Evolutionary conservation across 23 red algal genomes (phyloP), one percentile per base, ranked within the genome.

Genomic region (Gracilaria gracilis): DNA sequence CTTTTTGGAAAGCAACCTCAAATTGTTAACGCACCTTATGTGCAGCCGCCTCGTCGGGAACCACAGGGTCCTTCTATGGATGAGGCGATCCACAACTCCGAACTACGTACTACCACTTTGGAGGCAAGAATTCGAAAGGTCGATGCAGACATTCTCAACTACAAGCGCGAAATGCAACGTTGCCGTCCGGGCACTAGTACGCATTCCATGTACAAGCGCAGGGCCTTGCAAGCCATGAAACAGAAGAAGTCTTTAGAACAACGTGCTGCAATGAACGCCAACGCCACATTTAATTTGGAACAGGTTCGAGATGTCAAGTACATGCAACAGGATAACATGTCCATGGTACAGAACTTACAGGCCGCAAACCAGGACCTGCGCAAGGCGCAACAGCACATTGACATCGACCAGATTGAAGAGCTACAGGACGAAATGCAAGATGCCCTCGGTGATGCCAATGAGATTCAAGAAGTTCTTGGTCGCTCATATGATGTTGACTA

Each of bases 381-480:
- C 16, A 78, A 77, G 27, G 78, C 77, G 16, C 78, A 84, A 78
- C 89, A 84, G 21, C 61, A 92, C 17, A 92, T 92, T 67, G 80
- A 92, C 31, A 57, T 84, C 13, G 89, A 92, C 49, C 47, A 92
- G 80, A 77, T 92, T 77, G 89, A 83, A 47, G 89, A 92, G 49
- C 73, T 92, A 47, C 93, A 90, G 13, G 93, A 95, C 31, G 93
- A 95, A 36, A 89, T 95, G 93, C 74, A 88, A 29, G 93, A 95
- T 53, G 66, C 77, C 1, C 57, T 95, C 66, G 28, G 33, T 62
- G 85, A 95, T 53, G 80, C 85, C 16, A 80, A 82, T 65, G 85
- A 87, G 21, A 64, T 95, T 65, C 65, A 80, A 39, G 93, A 95
- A 44, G 77, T 88, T 73, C 81, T 95, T 27, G 93, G 93, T 67